These are phyloP conservation scores for Phytophthora rubi DNA, from an alignment of 352 stramenopile species.

Conservation along the genomic window DNA sequence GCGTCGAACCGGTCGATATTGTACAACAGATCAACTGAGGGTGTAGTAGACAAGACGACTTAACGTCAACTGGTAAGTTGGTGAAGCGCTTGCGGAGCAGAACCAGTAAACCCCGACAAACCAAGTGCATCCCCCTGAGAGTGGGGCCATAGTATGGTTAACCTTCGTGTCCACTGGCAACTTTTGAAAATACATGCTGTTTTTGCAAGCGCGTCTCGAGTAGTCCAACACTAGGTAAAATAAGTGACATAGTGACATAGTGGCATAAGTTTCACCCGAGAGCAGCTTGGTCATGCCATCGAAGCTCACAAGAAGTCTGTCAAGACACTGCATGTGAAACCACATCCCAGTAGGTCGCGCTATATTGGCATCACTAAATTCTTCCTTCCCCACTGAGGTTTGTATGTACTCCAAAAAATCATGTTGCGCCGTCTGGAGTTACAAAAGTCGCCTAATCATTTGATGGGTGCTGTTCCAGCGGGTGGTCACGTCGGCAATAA, in stretches of 20 bases:
- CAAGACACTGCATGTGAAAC: conserved; percentile 22
- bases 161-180: conserved; percentile 3
- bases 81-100: conserved; percentile 10
- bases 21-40: conserved; percentile 3
- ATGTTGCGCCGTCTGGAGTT: conserved; percentile 2
- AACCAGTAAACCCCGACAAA: conserved; percentile 7
- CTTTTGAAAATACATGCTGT: not conserved
- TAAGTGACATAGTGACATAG: not conserved
- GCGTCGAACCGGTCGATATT: too few relatives aligned
- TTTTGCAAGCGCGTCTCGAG: conserved; percentile 11
- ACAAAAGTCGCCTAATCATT: not conserved
- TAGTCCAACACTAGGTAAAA: conserved; percentile 1
- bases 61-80: conserved; percentile 1
- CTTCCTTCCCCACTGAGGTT: conserved; percentile 9
- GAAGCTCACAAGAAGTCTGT: conserved; percentile 17
- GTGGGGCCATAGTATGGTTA: conserved; percentile 1
- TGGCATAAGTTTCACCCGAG: conserved; percentile 5
- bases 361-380: conserved; percentile 22
- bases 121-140: conserved; percentile 11
- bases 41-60: conserved; percentile 7
- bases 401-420: conserved; percentile 11
- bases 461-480: conserved; percentile 20
- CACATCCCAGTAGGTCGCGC: conserved; percentile 19
- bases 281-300: conserved; percentile 7
- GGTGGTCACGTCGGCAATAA: conserved; percentile 13